A percentile compares a stretch with the other conserved stretches of the same genome.
These are phyloP conservation scores for Metschnikowia arizonensis DNA, from an alignment of 805 yeast genomes.

Conservation along the genomic window DNA sequence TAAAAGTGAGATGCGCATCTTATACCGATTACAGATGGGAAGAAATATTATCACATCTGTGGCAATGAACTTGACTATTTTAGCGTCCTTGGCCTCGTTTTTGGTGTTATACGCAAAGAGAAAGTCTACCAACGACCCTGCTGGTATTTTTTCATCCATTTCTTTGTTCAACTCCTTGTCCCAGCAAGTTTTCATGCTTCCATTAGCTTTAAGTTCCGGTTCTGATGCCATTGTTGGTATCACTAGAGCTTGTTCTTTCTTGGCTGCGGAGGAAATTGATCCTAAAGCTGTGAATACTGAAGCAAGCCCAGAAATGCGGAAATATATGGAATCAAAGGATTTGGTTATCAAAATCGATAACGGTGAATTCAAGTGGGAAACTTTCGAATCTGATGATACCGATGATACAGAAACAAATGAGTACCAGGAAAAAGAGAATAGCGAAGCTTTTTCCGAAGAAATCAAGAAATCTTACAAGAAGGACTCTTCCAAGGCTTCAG, in stretches of 20 bases:
- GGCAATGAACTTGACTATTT: slow-evolving; percentile 61
- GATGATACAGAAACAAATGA: slow-evolving; percentile 19
- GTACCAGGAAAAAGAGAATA: background rate
- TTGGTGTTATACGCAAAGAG: slow-evolving; percentile 34
- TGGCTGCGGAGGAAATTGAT: slow-evolving; percentile 44
- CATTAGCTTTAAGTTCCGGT: slow-evolving; percentile 63
- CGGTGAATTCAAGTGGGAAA: slow-evolving; percentile 69
- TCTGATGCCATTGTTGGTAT: slow-evolving; percentile 65
- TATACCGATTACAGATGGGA: slow-evolving; percentile 60
- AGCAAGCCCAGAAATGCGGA: slow-evolving; percentile 22
- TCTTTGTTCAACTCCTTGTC: slow-evolving; percentile 62
- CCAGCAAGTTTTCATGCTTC: slow-evolving; percentile 62
- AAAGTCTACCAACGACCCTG: slow-evolving; percentile 43
- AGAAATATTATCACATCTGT: slow-evolving; percentile 57
- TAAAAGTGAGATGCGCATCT: slow-evolving; percentile 53
- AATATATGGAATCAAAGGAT: slow-evolving; percentile 23
- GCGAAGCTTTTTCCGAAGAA: slow-evolving; percentile 4
- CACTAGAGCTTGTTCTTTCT: slow-evolving; percentile 50
- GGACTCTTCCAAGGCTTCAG: background rate
- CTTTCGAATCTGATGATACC: slow-evolving; percentile 25
- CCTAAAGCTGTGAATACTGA: slow-evolving; percentile 27
- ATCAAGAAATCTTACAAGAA: background rate
- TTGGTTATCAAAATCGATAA: slow-evolving; percentile 47
- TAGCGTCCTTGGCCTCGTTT: slow-evolving; percentile 62
- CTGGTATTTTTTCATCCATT: slow-evolving; percentile 64